Evolutionary conservation across 1,284 basidiomycete species (phyloP), one percentile per base, ranked within the genome.

Genomic region (Malassezia restricta): DNA sequence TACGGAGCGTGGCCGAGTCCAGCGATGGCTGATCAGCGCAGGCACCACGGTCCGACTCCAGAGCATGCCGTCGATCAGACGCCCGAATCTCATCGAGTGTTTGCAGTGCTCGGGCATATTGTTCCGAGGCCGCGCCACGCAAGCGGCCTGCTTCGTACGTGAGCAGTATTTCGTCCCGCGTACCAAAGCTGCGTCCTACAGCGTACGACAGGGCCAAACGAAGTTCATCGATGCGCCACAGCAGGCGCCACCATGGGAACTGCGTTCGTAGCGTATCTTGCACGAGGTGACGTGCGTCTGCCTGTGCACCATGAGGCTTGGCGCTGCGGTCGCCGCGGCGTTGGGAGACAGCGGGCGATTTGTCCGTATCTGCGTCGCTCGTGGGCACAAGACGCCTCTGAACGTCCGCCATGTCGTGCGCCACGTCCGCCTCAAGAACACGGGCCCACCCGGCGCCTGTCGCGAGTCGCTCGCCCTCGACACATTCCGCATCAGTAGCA

Each of bases 181-280:
- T 48, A 6, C 65, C 65, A 47, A 64, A 66, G 31, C 62, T 58
- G 31, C 55, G 54, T 31, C 63, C 61, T 1, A 65, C 59, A 2
- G 51, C 39, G 20, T 52, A 49, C 28, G 64, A 61, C 33, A 67
- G 53, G 38, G 67, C 61, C 33, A 62, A 54, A 14, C 65, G 49
- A 27, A 69, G 53, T 42, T 68, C 65, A 37, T 69, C 66, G 7
- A 66, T 59, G 43, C 64, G 65, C 61, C 66, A 64, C 6, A 59
- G 38, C 11, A 69, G 48, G 48, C 61, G 62, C 65, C 66, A 69
- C 66, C 66, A 69, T 38, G 66, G 58, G 51, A 69, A 51, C 15
- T 58, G 56, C 8, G 29, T 28, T 14, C 57, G 52, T 12, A 69
- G 58, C 4, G 65, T 62, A 4, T 44, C 38, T 31, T 65, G 63